Evolutionary conservation across 208 protist genomes (phyloP).

Genomic region (Wallacemonas sp.): DNA sequence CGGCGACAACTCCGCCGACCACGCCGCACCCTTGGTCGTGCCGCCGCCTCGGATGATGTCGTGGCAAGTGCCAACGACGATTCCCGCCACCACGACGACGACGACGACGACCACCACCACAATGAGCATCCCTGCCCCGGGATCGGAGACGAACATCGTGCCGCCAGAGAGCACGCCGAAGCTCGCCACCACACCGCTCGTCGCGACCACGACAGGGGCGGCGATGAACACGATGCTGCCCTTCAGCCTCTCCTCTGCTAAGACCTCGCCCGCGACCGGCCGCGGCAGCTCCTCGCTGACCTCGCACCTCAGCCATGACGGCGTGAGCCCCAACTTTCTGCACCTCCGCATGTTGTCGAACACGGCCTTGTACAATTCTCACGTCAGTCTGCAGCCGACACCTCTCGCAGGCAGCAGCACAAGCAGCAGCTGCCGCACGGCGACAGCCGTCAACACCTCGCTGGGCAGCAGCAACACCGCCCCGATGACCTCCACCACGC

Average conservation of each 20-base stretch:
- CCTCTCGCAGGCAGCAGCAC: slow-evolving; percentile 1
- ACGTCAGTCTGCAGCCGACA: slow-evolving; percentile 5
- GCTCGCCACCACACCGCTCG: no score
- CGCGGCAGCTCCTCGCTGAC: slow-evolving; percentile 4
- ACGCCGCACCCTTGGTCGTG: neutral
- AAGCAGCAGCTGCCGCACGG: neutral
- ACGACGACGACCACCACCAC: slow-evolving; percentile 1
- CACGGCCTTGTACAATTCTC: slow-evolving; percentile 4
- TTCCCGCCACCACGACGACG: no score
- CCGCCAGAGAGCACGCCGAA: no score
- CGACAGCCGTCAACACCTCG: neutral
- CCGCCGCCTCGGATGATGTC: neutral
- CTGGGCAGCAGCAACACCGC: neutral
- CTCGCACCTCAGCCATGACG: slow-evolving; percentile 9
- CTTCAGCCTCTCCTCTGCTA: neutral
- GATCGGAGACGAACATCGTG: no score
- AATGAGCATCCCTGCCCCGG: neutral
- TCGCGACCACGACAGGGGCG: neutral
- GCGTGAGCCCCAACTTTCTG: neutral
- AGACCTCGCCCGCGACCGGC: neutral
- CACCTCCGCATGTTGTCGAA: neutral
- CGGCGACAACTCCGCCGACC: neutral
- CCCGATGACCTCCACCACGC: neutral
- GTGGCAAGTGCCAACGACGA: neutral
- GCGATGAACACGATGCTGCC: neutral